phyloP scores from a whole-genome alignment of 768 basidiomycete species.

The Boletus pseudopeckii region DNA sequence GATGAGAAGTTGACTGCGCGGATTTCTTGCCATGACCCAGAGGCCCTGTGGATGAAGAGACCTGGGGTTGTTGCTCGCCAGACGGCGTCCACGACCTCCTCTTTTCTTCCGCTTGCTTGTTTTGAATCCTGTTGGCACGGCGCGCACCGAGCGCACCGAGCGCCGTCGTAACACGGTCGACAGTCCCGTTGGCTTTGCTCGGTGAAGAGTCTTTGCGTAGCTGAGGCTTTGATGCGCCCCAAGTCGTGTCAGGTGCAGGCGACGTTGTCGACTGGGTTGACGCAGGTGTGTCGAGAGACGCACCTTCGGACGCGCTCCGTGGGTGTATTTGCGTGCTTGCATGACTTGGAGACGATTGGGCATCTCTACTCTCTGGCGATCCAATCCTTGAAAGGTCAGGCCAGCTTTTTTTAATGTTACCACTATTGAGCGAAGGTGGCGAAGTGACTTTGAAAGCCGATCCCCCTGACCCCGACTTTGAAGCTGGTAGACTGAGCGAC shows the following conservation, averaged over 20 bases:
- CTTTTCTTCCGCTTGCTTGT: slow-evolving; percentile 24
- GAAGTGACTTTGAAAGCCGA: slow-evolving; percentile 9
- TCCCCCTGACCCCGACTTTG: slow-evolving; percentile 6
- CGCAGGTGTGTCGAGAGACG: slow-evolving; percentile 1
- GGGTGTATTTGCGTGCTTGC: not conserved
- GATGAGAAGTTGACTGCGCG: slow-evolving; percentile 33
- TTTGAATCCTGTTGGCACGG: slow-evolving; percentile 26
- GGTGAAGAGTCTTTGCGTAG: slow-evolving; percentile 7
- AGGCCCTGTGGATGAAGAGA: slow-evolving; percentile 7
- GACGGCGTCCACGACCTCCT: slow-evolving; percentile 8
- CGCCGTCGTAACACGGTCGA: slow-evolving; percentile 16
- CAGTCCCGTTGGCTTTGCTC: slow-evolving; percentile 16
- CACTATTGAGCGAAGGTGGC: slow-evolving; percentile 6
- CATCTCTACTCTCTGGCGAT: slow-evolving; percentile 13
- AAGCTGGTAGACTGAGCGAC: slow-evolving; percentile 14
- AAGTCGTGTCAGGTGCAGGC: slow-evolving; percentile 7
- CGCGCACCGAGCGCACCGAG: slow-evolving; percentile 31
- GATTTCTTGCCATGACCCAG: slow-evolving; percentile 17
- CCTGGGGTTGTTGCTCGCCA: slow-evolving; percentile 17
- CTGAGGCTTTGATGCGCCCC: slow-evolving; percentile 17
- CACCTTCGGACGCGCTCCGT: slow-evolving; percentile 5
- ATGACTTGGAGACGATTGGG: slow-evolving; percentile 6
- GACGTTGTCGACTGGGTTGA: slow-evolving; percentile 17
- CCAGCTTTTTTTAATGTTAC: not conserved
- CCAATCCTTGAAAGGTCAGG: slow-evolving; percentile 17